Percentiles rank a stretch among this genome's conserved stretches.
Evolutionary conservation across 345 rosid genomes (phyloP).

Genomic region (Gossypium sturtianum): DNA sequence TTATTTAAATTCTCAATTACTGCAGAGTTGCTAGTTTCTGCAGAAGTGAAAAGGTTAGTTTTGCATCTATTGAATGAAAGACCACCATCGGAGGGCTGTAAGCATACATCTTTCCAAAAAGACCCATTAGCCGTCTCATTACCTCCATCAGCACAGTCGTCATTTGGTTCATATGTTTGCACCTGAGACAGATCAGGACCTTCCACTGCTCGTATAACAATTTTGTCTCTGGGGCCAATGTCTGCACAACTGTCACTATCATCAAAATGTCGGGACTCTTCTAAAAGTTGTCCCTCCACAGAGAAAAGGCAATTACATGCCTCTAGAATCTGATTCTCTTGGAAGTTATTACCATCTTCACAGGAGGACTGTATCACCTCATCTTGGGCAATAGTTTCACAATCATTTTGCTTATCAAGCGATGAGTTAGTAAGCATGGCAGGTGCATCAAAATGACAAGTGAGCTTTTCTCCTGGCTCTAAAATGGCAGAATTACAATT

Average conservation of each 20-base stretch:
- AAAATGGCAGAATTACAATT: neutral
- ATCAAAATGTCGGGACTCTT: conserved; percentile 16
- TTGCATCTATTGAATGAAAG: conserved; percentile 1
- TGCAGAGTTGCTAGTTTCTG: conserved; percentile 20
- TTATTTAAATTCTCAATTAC: conserved; percentile 18
- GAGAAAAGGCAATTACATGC: conserved; percentile 12
- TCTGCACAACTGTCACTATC: conserved; percentile 14
- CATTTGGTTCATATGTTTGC: conserved; percentile 21
- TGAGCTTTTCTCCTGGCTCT: conserved; percentile 20
- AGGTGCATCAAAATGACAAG: conserved; percentile 17
- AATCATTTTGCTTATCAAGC: conserved; percentile 8
- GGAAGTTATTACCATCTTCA: conserved; percentile 17
- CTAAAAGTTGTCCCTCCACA: conserved; percentile 16
- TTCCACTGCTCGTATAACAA: conserved; percentile 16
- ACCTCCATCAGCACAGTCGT: conserved; percentile 13
- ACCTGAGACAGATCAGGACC: conserved; percentile 14
- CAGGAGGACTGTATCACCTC: conserved; percentile 18
- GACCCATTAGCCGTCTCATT: conserved; percentile 2
- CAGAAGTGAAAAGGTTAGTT: conserved; percentile 6
- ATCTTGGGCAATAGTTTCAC: conserved; percentile 19
- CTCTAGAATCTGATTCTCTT: conserved; percentile 19
- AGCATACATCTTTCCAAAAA: conserved; percentile 4
- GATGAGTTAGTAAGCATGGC: conserved; percentile 16
- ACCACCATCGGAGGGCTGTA: conserved; percentile 11
- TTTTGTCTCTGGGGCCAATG: conserved; percentile 9